Conservation (phyloP, 495 filamentous ascomycete genomes). For the Darksidea phi region DNA sequence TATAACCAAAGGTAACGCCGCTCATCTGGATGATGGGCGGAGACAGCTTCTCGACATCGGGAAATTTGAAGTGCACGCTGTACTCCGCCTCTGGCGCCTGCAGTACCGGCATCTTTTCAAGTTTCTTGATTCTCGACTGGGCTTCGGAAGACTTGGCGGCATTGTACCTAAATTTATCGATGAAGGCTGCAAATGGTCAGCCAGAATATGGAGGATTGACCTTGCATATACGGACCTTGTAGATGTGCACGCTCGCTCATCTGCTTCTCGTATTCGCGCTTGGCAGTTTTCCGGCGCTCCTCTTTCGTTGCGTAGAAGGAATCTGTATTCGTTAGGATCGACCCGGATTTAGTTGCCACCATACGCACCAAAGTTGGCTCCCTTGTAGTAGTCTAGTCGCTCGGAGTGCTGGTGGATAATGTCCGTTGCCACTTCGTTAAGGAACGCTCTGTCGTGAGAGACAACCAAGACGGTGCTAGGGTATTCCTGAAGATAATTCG, state of each 20-base stretch:
- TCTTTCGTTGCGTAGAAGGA: conserved; percentile 98
- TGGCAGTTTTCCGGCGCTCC: conserved; percentile 92
- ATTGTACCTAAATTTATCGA: conserved; percentile 99
- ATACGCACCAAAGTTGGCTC: conserved; percentile 76
- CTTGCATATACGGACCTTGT: conserved; percentile 45
- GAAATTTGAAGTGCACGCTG: conserved; percentile 95
- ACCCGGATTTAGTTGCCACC: background rate
- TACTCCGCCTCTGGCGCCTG: conserved; percentile 92
- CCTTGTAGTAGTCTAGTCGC: conserved; percentile 96
- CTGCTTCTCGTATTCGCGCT: conserved; percentile 98
- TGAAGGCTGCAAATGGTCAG: conserved; percentile 64
- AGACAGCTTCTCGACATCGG: conserved; percentile 95
- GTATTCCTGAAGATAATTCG: conserved; percentile 91
- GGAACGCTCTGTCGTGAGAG: conserved; percentile 97
- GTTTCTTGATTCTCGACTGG: conserved; percentile 97
- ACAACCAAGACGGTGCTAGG: conserved; percentile 95
- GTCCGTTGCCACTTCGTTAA: conserved; percentile 99
- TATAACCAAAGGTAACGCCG: conserved; percentile 88
- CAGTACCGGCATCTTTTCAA: conserved; percentile 92
- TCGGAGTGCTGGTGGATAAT: conserved; percentile 99
- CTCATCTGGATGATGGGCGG: conserved; percentile 98
- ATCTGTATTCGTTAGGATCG: conserved; percentile 49
- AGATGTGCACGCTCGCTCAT: conserved; percentile 91
- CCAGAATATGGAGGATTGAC: background rate
- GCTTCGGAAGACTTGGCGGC: conserved; percentile 98